Evolutionary conservation across 805 yeast genomes (phyloP).

Genomic region (Candida verbasci): DNA sequence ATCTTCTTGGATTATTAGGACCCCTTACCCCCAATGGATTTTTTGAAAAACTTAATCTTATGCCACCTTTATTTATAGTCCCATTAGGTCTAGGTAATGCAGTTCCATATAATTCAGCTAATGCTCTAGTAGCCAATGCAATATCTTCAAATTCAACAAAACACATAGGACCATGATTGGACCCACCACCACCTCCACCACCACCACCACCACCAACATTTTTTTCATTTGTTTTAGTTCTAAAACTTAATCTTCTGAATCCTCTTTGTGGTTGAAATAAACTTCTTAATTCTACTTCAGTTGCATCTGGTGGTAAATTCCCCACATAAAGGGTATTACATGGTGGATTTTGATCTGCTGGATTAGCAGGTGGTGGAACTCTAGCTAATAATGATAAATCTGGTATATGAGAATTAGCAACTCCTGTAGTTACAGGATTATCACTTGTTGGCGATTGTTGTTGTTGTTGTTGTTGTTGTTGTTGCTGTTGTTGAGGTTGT

Average conservation of each 20-base stretch:
- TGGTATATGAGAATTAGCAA: too few relatives aligned
- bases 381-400: slow-evolving; percentile 71
- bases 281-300: slow-evolving; percentile 86
- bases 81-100: slow-evolving; percentile 80
- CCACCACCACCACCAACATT: slow-evolving; percentile 21
- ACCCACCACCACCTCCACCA: slow-evolving; percentile 16
- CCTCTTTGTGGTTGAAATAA: slow-evolving; percentile 88
- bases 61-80: slow-evolving; percentile 81
- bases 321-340: slow-evolving; percentile 97
- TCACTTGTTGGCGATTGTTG: slow-evolving; percentile 15
- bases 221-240: slow-evolving; percentile 48
- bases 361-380: slow-evolving; percentile 91
- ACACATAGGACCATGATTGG: slow-evolving; percentile 95
- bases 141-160: slow-evolving; percentile 98
- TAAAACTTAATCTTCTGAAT: slow-evolving; percentile 85
- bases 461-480: slow-evolving; percentile 8
- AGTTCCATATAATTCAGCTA: slow-evolving; percentile 90
- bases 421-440: too few relatives aligned
- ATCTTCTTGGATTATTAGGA: slow-evolving; percentile 41
- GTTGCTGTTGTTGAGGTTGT: slow-evolving; percentile 5
- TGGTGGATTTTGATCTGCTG: slow-evolving; percentile 99
- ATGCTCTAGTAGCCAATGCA: slow-evolving; percentile 85
- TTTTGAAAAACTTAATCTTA: slow-evolving; percentile 87
- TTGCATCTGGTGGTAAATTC: slow-evolving; percentile 93
- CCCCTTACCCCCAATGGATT: slow-evolving; percentile 97